Evolutionary conservation across 352 stramenopile genomes (phyloP).

Genomic region (Globisporangium middletonii): DNA sequence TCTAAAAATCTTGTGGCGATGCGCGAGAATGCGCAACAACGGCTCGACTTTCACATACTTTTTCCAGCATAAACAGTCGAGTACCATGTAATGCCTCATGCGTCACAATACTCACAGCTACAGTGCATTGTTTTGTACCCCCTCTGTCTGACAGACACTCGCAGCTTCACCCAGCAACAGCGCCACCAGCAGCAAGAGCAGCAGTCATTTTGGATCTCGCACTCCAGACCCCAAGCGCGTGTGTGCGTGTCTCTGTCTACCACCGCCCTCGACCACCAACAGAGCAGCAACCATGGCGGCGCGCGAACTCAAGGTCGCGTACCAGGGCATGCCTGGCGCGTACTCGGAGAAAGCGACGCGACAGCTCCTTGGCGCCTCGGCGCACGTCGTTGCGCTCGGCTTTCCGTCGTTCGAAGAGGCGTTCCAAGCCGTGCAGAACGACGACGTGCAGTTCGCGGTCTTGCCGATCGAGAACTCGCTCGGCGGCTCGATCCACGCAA

Average conservation of each 20-base stretch:
- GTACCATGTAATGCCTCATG: too few relatives aligned
- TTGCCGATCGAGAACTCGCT: conserved; percentile 95
- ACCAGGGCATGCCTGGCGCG: conserved; percentile 94
- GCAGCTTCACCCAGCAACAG: too few relatives aligned
- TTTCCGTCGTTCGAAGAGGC: conserved; percentile 51
- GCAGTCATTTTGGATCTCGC: too few relatives aligned
- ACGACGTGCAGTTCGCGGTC: conserved; percentile 91
- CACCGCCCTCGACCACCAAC: background rate
- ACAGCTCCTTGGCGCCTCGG: conserved; percentile 78
- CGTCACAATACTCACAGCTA: too few relatives aligned
- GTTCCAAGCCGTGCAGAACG: conserved; percentile 50
- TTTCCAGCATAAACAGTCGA: too few relatives aligned
- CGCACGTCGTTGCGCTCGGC: conserved; percentile 61
- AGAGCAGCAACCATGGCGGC: conserved; percentile 12
- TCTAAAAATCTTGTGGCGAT: too few relatives aligned
- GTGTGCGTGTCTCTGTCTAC: background rate
- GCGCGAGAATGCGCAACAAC: too few relatives aligned
- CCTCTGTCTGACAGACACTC: too few relatives aligned
- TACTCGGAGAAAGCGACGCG: conserved; percentile 97
- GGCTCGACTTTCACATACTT: too few relatives aligned
- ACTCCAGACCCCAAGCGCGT: too few relatives aligned
- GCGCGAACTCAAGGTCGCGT: conserved; percentile 85
- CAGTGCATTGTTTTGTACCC: too few relatives aligned
- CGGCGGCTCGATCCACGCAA: conserved; percentile 94
- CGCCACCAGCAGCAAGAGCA: too few relatives aligned